These are phyloP conservation scores for Dothistroma septosporum DNA, from an alignment of 2,329 filamentous ascomycete species.

Conservation along the genomic window DNA sequence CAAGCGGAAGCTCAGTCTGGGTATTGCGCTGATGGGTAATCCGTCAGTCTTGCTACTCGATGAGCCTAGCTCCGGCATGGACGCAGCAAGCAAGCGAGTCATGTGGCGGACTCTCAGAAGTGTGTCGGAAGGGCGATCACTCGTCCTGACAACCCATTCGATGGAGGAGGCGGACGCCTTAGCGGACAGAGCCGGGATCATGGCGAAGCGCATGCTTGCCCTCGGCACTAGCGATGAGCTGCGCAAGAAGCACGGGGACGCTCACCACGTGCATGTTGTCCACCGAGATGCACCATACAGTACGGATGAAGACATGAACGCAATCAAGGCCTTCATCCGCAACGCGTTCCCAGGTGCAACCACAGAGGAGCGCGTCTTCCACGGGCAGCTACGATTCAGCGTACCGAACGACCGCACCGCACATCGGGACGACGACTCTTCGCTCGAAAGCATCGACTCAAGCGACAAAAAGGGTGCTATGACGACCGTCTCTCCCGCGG, in stretches of 20 bases:
- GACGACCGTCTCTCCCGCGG: constrained; percentile 5
- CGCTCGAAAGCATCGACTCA: constrained; percentile 9
- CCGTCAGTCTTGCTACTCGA: constrained; percentile 82
- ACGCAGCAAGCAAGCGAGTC: constrained; percentile 82
- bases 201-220: constrained; percentile 80
- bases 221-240: constrained; percentile 71
- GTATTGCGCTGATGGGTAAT: constrained; percentile 89
- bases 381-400: constrained; percentile 83
- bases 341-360: constrained; percentile 59
- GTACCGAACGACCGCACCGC: constrained; percentile 50
- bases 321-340: constrained; percentile 63
- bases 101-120: constrained; percentile 85
- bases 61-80: constrained; percentile 83
- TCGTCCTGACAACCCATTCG: constrained; percentile 85
- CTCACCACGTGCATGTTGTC: constrained; percentile 77
- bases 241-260: constrained; percentile 69
- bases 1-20: constrained; percentile 85
- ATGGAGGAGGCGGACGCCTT: constrained; percentile 96
- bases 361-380: constrained; percentile 70
- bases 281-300: constrained; percentile 71
- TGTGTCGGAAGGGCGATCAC: constrained; percentile 70
- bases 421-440: constrained; percentile 14
- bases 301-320: constrained; percentile 61
- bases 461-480: constrained; percentile 15
- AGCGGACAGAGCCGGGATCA: constrained; percentile 76